These are phyloP conservation scores for Yamadazyma conglobata DNA, from an alignment of 1,139 yeast species.

Conservation along the genomic window DNA sequence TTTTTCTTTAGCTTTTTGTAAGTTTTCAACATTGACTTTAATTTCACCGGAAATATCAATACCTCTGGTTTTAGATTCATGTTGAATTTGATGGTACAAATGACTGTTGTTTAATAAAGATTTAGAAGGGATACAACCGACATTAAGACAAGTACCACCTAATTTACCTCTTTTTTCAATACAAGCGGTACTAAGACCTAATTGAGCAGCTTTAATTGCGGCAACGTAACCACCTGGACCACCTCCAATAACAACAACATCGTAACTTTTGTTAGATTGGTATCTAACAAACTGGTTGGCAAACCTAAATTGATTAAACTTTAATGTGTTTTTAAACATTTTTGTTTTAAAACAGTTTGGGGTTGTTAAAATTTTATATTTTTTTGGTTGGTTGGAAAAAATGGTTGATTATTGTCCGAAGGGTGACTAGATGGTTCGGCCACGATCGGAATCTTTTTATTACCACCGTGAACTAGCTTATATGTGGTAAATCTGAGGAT, in stretches of 20 bases:
- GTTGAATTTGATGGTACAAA: constrained; percentile 81
- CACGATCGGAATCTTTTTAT: constrained; percentile 9
- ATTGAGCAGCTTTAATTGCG: constrained; percentile 97
- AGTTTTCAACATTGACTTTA: constrained; percentile 65
- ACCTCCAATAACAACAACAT: constrained; percentile 94
- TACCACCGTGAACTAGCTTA: too few species aligned
- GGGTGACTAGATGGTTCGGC: constrained; percentile 9
- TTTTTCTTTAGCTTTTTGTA: constrained; percentile 90
- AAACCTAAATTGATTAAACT: constrained; percentile 7
- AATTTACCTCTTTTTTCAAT: constrained; percentile 92
- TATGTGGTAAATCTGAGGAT: too few species aligned
- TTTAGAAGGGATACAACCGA: constrained; percentile 98
- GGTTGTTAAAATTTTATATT: not conserved
- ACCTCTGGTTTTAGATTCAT: constrained; percentile 85
- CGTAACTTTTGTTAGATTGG: constrained; percentile 54
- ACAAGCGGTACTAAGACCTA: constrained; percentile 93
- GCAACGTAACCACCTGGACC: constrained; percentile 99
- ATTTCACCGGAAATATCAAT: constrained; percentile 78
- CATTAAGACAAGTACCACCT: constrained; percentile 98
- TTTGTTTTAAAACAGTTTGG: not conserved
- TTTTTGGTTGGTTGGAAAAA: constrained; percentile 3
- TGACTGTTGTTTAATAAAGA: constrained; percentile 94
- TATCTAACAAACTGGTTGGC: constrained; percentile 32
- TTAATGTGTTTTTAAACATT: constrained; percentile 12
- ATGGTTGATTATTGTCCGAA: constrained; percentile 20